phyloP scores from a whole-genome alignment of 1,284 basidiomycete genomes.

The Malassezia nana region DNA sequence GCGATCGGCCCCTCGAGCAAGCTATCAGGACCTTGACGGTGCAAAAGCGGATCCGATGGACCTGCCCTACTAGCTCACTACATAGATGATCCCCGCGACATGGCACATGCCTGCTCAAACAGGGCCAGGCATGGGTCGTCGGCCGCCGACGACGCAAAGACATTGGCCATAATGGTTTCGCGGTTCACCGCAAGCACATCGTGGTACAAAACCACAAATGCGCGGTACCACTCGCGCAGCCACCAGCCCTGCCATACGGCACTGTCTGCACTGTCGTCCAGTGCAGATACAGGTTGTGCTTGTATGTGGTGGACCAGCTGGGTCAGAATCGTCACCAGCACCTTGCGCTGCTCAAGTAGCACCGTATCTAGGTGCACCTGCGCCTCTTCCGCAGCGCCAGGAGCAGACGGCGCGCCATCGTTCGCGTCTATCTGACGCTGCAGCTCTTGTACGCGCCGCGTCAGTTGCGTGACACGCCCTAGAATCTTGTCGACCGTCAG shows the following conservation, averaged over 20 bases:
- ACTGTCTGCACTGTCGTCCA: conserved; percentile 2
- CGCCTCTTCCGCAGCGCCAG: conserved; percentile 16
- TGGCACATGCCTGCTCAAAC: conserved; percentile 17
- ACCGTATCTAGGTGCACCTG: conserved; percentile 34
- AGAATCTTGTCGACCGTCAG: conserved; percentile 46
- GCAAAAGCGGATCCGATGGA: conserved; percentile 27
- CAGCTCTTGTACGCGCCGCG: conserved; percentile 27
- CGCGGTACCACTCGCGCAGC: conserved; percentile 32
- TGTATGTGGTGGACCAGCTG: conserved; percentile 25
- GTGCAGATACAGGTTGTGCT: background rate
- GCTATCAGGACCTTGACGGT: conserved; percentile 37
- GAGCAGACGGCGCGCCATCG: conserved; percentile 7
- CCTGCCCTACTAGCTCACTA: conserved; percentile 20
- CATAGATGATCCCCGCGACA: background rate
- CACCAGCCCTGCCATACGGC: conserved; percentile 38
- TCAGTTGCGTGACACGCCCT: conserved; percentile 42
- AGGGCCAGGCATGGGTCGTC: conserved; percentile 4
- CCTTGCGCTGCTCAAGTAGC: conserved; percentile 40
- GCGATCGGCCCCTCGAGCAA: background rate
- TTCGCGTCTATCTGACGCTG: conserved; percentile 24
- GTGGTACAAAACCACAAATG: conserved; percentile 26
- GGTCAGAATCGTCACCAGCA: conserved; percentile 25
- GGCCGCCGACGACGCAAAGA: conserved; percentile 20
- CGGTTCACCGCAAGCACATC: conserved; percentile 28
- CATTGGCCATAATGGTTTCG: conserved; percentile 25